Evolutionary conservation across 1,284 basidiomycete genomes (phyloP), one percentile per base, ranked within the genome.

Genomic region (Blastosporella zonata): DNA sequence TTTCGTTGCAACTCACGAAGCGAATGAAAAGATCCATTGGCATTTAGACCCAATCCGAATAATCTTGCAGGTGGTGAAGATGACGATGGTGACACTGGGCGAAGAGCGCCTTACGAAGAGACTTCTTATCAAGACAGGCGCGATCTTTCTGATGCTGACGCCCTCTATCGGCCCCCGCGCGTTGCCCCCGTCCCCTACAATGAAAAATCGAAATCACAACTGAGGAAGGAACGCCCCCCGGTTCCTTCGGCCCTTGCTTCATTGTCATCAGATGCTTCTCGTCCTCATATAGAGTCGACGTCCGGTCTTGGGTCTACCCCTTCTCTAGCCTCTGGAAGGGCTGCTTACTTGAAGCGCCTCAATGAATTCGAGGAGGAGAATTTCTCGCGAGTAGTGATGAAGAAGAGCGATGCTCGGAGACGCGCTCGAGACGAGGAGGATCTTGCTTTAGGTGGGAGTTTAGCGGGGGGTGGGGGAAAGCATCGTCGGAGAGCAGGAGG

Each of bases 341-440:
- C 88, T 7, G 78, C 82, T 28, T 84, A 92, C 54, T 75, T 98
- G 52, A 81, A 85, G 58, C 81, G 87, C 10, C 86, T 97, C 72
- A 82, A 82, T 45, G 88, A 93, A 56, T 99, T 92, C 67, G 96
- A 99, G 70, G 96, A 98, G 68, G 91, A 93, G 47, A 96, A 97
- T 67, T 94, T 98, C 72, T 93, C 90, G 22, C 84, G 96, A 47
- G 67, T 98, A 47, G 80, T 96, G 53, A 88, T 94, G 79, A 90
- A 87, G 66, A 98, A 97, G 77, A 87, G 85, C 62, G 96, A 97
- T 47, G 80, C 81, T 17, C 82, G 79, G 62, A 74, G 85, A 47
- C 77, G 96, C n/a, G 70, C 71, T 48, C 77, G 84, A 53, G 96
- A 99, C 66, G 96, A 99, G 67, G 92, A 84, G 59, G 91, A 94